These are phyloP conservation scores for Sanguinoderma infundibulare DNA, from an alignment of 1,284 basidiomycete species.

Conservation along the genomic window DNA sequence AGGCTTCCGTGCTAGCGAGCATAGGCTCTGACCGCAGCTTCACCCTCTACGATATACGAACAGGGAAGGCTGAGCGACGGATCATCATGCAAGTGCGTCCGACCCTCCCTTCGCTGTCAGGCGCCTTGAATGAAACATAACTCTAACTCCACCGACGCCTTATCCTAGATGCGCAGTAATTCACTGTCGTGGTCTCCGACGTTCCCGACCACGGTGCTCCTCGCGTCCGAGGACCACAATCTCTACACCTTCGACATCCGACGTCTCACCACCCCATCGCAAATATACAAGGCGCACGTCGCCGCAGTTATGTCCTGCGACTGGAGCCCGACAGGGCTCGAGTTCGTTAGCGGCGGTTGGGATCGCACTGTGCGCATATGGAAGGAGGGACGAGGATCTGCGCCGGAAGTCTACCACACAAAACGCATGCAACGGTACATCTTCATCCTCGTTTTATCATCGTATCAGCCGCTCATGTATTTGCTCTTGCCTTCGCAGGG, in stretches of 20 bases:
- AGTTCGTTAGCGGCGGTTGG: slow-evolving; percentile 96
- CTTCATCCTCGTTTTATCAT: neutral
- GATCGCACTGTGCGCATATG: slow-evolving; percentile 95
- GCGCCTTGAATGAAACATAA: neutral
- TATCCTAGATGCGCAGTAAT: slow-evolving; percentile 80
- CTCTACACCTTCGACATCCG: slow-evolving; percentile 98
- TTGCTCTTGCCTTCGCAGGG: slow-evolving; percentile 42
- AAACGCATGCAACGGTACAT: slow-evolving; percentile 96
- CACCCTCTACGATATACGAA: slow-evolving; percentile 95
- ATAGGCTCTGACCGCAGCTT: slow-evolving; percentile 95
- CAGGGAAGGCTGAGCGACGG: slow-evolving; percentile 91
- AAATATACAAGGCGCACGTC: slow-evolving; percentile 98
- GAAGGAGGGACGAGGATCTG: slow-evolving; percentile 85
- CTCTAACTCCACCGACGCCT: neutral
- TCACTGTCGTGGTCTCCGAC: slow-evolving; percentile 95
- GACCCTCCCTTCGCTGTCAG: slow-evolving; percentile 1
- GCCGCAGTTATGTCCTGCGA: slow-evolving; percentile 94
- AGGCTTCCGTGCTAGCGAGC: slow-evolving; percentile 91
- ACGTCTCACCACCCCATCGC: slow-evolving; percentile 81
- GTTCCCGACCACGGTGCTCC: slow-evolving; percentile 88
- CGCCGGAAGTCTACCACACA: slow-evolving; percentile 94
- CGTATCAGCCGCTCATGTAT: neutral
- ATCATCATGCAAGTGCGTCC: slow-evolving; percentile 82
- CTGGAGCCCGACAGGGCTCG: slow-evolving; percentile 95
- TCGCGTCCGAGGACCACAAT: slow-evolving; percentile 98